phyloP scores from a whole-genome alignment of 257 asterid genomes.

The Solanum sejunctum region DNA sequence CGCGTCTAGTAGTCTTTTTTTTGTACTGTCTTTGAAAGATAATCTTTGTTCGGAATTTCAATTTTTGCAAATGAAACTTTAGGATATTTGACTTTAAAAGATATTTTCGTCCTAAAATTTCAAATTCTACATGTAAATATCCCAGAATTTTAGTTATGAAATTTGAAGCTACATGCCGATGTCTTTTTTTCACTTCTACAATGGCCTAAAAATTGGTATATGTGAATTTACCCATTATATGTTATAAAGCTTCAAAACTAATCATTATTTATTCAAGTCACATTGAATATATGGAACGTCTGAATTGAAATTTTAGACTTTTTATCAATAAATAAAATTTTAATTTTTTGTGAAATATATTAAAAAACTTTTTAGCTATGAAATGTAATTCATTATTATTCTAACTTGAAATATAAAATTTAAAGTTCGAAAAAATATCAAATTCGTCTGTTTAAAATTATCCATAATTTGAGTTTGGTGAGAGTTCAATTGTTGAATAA shows the following conservation, averaged over 20 bases:
- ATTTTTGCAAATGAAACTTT: background rate
- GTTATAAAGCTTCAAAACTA: background rate
- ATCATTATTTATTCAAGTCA: background rate
- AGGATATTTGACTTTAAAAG: background rate
- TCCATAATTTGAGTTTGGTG: background rate
- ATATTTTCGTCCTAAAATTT: background rate
- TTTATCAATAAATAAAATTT: background rate
- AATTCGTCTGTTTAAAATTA: background rate
- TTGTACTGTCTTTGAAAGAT: background rate
- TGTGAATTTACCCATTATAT: background rate
- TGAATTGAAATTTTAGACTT: background rate
- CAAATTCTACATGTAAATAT: background rate
- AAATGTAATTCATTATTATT: background rate
- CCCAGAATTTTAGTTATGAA: background rate
- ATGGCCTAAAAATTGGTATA: background rate
- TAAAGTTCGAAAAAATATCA: background rate
- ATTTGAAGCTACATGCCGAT: background rate
- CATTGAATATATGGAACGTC: background rate
- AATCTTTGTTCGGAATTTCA: background rate
- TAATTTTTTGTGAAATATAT: background rate
- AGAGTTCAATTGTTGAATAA: background rate
- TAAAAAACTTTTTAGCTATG: background rate
- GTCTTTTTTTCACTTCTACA: background rate
- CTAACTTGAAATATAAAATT: background rate
- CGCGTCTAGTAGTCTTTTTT: background rate